Evolutionary conservation across 208 protist species (phyloP).

Genomic region (Crithidia bombi): DNA sequence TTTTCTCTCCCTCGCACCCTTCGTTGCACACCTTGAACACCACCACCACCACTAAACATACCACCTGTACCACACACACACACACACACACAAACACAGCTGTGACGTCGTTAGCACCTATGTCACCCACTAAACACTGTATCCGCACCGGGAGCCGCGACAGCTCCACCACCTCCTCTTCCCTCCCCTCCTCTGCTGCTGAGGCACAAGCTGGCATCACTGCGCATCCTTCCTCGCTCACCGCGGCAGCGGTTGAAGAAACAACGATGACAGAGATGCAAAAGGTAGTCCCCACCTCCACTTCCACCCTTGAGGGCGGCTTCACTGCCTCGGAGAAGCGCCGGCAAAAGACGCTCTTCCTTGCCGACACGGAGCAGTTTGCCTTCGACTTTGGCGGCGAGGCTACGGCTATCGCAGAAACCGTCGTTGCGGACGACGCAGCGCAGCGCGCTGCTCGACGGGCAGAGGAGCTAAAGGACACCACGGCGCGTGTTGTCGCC

Average conservation of each 20-base stretch:
- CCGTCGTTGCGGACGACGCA: conserved; percentile 13
- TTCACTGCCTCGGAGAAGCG: conserved; percentile 29
- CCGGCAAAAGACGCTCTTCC: conserved; percentile 59
- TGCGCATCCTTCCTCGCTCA: not conserved
- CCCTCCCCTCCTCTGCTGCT: not conserved
- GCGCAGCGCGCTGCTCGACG: conserved; percentile 22
- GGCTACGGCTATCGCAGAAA: conserved; percentile 18
- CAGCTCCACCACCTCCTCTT: not conserved
- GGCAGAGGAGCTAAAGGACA: conserved; percentile 24
- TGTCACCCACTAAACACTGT: not conserved
- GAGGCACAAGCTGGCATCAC: not conserved
- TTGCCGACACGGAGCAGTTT: conserved; percentile 77
- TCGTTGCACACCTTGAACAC: not conserved
- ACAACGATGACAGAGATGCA: not conserved
- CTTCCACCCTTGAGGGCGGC: not conserved
- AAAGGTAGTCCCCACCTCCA: not conserved
- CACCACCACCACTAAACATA: not conserved
- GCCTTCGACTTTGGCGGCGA: conserved; percentile 80
- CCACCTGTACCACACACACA: not conserved
- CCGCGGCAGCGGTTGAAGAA: not conserved
- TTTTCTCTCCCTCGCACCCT: not conserved
- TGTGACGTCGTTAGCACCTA: too few relatives aligned
- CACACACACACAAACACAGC: not conserved
- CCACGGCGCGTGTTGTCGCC: conserved; percentile 21
- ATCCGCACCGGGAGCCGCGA: not conserved